Conservation (phyloP, 139 green algal species). For the Micractinium sp. region DNA sequence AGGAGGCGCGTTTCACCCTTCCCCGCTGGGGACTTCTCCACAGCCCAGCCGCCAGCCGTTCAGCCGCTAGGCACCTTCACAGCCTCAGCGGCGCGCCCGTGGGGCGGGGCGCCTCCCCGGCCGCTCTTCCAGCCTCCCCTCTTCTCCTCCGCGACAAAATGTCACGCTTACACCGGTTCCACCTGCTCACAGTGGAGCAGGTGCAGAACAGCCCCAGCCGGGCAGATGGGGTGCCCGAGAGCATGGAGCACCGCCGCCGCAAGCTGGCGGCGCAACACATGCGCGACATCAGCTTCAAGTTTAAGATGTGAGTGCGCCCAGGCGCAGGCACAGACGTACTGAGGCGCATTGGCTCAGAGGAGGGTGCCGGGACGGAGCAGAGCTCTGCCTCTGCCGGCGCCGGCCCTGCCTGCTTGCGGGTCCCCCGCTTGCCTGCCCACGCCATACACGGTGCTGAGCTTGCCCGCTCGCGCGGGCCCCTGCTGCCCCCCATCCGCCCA, state of each 20-base stretch:
- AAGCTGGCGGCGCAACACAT: slow-evolving; percentile 35
- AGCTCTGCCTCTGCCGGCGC: neutral
- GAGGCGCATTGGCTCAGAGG: neutral
- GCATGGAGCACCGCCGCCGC: slow-evolving; percentile 21
- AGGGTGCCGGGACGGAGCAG: neutral
- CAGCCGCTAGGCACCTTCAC: too few relatives aligned
- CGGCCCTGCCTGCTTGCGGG: neutral
- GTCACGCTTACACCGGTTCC: slow-evolving; percentile 30
- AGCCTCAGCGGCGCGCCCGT: too few relatives aligned
- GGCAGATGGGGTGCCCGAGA: slow-evolving; percentile 26
- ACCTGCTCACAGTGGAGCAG: slow-evolving; percentile 27
- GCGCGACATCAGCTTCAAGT: neutral
- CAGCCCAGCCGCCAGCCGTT: too few relatives aligned
- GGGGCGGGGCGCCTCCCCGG: neutral
- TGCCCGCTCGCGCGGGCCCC: neutral
- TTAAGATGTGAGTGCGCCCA: slow-evolving; percentile 16
- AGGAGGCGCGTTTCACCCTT: neutral
- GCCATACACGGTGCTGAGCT: neutral
- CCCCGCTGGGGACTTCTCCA: neutral
- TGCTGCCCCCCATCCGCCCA: neutral
- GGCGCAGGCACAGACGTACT: neutral
- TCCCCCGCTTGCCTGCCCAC: too few relatives aligned
- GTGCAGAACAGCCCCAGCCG: slow-evolving; percentile 31
- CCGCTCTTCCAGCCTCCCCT: neutral
- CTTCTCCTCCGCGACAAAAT: neutral